Evolutionary conservation across 768 basidiomycete genomes (phyloP).

Genomic region (Cystoderma amianthinum): DNA sequence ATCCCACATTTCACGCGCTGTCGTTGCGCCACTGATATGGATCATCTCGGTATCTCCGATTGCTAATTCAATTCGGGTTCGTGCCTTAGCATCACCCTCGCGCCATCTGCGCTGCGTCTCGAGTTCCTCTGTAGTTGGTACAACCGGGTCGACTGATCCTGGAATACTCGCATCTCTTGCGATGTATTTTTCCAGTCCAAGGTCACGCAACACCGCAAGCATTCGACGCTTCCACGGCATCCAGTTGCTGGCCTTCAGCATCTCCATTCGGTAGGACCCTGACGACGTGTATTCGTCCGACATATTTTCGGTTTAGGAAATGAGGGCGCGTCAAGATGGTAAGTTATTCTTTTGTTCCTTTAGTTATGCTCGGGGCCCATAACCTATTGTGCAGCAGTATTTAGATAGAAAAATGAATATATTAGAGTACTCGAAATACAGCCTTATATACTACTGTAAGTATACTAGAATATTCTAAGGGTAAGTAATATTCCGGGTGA

Average conservation of each 20-base stretch:
- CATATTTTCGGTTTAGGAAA: conserved; percentile 2
- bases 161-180: conserved; percentile 7
- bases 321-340: not conserved
- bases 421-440: no score
- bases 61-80: conserved; percentile 12
- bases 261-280: conserved; percentile 13
- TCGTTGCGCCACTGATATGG: conserved; percentile 11
- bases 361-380: not conserved
- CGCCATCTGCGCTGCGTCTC: conserved; percentile 7
- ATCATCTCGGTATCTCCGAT: conserved; percentile 14
- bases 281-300: conserved; percentile 8
- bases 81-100: conserved; percentile 12
- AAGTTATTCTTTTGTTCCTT: not conserved
- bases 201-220: conserved; percentile 17
- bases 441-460: no score
- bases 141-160: conserved; percentile 5
- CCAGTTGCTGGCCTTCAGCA: conserved; percentile 19
- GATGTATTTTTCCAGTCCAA: conserved; percentile 16
- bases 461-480: no score
- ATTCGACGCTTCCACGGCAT: conserved; percentile 18
- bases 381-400: not conserved
- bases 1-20: conserved; percentile 12
- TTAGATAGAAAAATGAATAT: no score
- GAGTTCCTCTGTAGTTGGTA: conserved; percentile 4
- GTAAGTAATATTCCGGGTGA: no score